These are phyloP conservation scores for Tephrocybe sp. DNA, from an alignment of 768 basidiomycete genomes.

Conservation along the genomic window DNA sequence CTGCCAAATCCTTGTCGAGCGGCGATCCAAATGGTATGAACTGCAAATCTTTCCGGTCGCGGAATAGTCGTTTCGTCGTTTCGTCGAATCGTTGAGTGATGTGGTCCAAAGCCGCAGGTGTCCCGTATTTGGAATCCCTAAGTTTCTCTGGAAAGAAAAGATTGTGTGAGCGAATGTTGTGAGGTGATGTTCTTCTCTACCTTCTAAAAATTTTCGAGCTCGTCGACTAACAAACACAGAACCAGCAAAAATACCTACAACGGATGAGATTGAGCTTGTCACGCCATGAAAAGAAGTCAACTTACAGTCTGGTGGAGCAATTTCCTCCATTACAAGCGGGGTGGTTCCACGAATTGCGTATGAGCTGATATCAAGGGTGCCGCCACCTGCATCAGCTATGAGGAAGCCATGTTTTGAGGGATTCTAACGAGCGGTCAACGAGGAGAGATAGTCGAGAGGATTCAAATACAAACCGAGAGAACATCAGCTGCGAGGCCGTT, in stretches of 20 bases:
- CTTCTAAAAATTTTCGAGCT: conserved; percentile 71
- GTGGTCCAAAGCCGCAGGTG: conserved; percentile 70
- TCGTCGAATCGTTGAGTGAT: conserved; percentile 82
- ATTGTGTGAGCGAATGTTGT: background rate
- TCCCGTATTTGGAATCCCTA: conserved; percentile 70
- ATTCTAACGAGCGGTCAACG: conserved; percentile 39
- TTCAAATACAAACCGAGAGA: conserved; percentile 52
- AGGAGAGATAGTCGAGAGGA: background rate
- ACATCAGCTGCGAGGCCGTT: conserved; percentile 79
- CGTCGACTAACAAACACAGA: conserved; percentile 81
- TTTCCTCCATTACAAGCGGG: conserved; percentile 79
- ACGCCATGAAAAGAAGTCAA: conserved; percentile 1
- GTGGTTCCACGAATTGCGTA: conserved; percentile 71
- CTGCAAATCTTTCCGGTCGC: conserved; percentile 64
- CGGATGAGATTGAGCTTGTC: conserved; percentile 1
- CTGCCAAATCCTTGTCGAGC: conserved; percentile 68
- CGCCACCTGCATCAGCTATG: conserved; percentile 80
- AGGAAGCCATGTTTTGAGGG: conserved; percentile 77
- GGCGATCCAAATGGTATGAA: conserved; percentile 79
- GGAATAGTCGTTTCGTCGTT: conserved; percentile 78
- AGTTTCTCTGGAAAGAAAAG: conserved; percentile 56
- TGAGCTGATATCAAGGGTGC: conserved; percentile 79
- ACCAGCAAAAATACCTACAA: conserved; percentile 74
- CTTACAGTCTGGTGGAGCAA: conserved; percentile 81
- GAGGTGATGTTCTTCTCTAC: conserved; percentile 31